Percentiles rank a stretch among this genome's conserved stretches.
Conservation (phyloP, 1,284 basidiomycete genomes). For the Exobasidium cylindrosporum region DNA sequence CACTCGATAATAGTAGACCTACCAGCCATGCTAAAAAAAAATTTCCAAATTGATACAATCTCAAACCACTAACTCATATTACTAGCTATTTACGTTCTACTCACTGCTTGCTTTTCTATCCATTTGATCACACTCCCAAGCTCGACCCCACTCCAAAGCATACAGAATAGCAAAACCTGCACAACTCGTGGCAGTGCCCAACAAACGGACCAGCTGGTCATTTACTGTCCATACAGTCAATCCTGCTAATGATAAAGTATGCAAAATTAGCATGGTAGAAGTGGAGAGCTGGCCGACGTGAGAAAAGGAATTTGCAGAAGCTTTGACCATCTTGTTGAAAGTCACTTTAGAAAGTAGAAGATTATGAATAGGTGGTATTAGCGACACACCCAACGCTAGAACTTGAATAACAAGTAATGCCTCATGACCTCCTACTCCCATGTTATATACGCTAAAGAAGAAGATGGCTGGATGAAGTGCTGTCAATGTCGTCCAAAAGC, state of each 20-base stretch:
- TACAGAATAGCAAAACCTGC: constrained; percentile 28
- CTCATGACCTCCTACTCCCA: constrained; percentile 46
- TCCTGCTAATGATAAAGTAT: constrained; percentile 1
- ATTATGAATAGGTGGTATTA: constrained; percentile 15
- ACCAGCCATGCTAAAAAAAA: constrained; percentile 32
- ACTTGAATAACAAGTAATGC: constrained; percentile 40
- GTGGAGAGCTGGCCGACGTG: background rate
- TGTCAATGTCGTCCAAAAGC: constrained; percentile 84
- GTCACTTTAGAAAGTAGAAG: constrained; percentile 3
- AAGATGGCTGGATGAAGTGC: constrained; percentile 66
- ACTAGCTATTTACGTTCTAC: background rate
- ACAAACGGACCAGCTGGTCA: constrained; percentile 26
- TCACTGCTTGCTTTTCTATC: constrained; percentile 19
- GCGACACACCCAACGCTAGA: constrained; percentile 27
- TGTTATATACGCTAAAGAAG: constrained; percentile 46
- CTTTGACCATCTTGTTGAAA: background rate
- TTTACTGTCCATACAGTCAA: constrained; percentile 25
- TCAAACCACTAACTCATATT: background rate
- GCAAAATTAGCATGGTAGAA: background rate
- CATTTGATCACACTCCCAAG: constrained; percentile 40
- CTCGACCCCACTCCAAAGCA: constrained; percentile 39
- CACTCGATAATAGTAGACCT: constrained; percentile 33
- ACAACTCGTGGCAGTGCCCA: constrained; percentile 28
- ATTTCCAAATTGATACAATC: background rate
- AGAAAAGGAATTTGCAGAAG: background rate